Evolutionary conservation across 306 rosid species (phyloP), one percentile per base, ranked within the genome.

Genomic region (Echinosophora koreensis): DNA sequence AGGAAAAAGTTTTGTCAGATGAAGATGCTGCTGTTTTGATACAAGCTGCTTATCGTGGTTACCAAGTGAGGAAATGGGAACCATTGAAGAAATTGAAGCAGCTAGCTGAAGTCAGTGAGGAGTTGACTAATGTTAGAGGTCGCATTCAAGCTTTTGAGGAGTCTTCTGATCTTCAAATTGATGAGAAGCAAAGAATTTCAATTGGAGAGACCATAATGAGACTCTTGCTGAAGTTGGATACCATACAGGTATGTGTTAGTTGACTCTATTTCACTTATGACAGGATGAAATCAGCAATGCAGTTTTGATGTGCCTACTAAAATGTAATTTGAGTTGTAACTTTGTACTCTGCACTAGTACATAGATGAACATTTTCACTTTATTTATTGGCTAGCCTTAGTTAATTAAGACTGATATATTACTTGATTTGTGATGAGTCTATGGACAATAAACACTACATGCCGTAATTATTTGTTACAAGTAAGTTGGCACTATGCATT

Each of bases 131-230:
- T 73, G 81, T 94, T 76, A 83, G 27, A 9, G 80, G 61, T 27
- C 51, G 44, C 3, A 71, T 94, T 10, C 57, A 74, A 54, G 77
- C 88, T 13, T 13, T 92, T 71, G 95, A 86, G 62, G 56, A 73
- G 5, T 63, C 81, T 59, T 71, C 68, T 50, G 83, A 78, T 58
- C 9, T 72, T 32, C 86, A 74, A 66, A 83, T 46, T 59, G 82
- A 72, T 77, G 83, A 87, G 5, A 94, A 84, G 83, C 82, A 86
- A 49, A 85, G 32, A 30, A 14, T 84, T 17, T 32, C 87, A 5
- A 79, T 87, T 83, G 97, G 89, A 69, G 98, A 92, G 70, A 86
- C 71, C 67, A 90, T 94, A 61, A 94, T 92, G 98, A 83, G 89
- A 37, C 91, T 89, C 15, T 79, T 94, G 61, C 82, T 92, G 7